A percentile compares a stretch with the other conserved stretches of the same genome.
Conservation (phyloP, 805 yeast genomes). For the Barnettozyma siamensis region DNA sequence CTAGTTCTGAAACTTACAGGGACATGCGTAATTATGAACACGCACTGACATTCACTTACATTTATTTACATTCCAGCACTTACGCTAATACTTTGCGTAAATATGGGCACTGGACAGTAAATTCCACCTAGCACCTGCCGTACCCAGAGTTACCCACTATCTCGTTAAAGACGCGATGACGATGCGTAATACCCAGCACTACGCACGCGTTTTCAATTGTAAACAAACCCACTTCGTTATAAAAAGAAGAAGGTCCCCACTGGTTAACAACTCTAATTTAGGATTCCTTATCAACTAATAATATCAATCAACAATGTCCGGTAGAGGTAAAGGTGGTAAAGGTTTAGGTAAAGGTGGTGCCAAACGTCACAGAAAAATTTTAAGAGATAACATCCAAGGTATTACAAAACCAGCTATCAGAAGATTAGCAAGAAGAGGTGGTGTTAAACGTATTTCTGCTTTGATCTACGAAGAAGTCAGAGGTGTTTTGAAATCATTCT, state of each 20-base stretch:
- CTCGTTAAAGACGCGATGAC: no score
- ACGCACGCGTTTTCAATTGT: not conserved
- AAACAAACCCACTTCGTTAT: not conserved
- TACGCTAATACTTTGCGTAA: not conserved
- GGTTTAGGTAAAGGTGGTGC: constrained; percentile 99
- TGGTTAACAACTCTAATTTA: no score
- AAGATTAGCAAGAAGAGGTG: constrained; percentile 99
- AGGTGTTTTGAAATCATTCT: constrained; percentile 91
- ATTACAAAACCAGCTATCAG: constrained; percentile 99
- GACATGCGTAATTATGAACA: not conserved
- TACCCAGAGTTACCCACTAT: no score
- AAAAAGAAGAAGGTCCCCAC: constrained; percentile 2
- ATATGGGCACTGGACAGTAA: not conserved
- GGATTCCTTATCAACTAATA: constrained; percentile 12
- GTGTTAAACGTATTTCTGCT: constrained; percentile 99
- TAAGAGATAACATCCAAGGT: constrained; percentile 99
- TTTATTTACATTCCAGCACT: constrained; percentile 1
- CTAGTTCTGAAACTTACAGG: constrained; percentile 22
- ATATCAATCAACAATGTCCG: constrained; percentile 58
- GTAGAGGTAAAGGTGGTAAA: constrained; percentile 99
- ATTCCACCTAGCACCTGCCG: no score
- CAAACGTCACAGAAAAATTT: constrained; percentile 99
- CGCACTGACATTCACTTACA: no score
- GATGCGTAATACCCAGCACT: no score
- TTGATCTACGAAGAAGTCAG: constrained; percentile 98